Conservation (phyloP, 2,329 filamentous ascomycete genomes). For the Xylaria sp. region DNA sequence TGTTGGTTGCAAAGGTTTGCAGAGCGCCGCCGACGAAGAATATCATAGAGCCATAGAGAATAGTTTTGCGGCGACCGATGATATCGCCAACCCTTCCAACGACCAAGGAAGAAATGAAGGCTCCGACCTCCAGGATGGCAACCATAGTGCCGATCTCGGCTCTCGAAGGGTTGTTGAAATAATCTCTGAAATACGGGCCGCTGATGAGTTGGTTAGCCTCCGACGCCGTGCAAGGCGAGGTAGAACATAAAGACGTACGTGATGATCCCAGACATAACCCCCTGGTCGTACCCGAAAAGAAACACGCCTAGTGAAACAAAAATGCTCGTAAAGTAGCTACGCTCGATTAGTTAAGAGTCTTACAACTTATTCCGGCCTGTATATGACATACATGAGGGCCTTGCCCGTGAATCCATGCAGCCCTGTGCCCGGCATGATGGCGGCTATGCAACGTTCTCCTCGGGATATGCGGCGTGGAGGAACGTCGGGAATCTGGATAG, state of each 20-base stretch:
- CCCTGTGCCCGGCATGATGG: conserved; percentile 84
- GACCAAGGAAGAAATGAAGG: conserved; percentile 84
- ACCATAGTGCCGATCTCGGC: conserved; percentile 97
- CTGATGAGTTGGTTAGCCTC: conserved; percentile 51
- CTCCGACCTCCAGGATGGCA: conserved; percentile 92
- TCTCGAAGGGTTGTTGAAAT: conserved; percentile 86
- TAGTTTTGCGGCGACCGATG: conserved; percentile 86
- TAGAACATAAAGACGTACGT: conserved; percentile 54
- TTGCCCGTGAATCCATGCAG: conserved; percentile 94
- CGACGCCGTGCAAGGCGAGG: neutral
- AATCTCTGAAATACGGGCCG: conserved; percentile 85
- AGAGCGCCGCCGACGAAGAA: conserved; percentile 85
- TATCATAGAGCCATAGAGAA: conserved; percentile 89
- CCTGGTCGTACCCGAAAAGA: conserved; percentile 88
- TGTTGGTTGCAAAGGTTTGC: conserved; percentile 80
- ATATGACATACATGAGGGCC: conserved; percentile 75
- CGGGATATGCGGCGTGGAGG: conserved; percentile 66
- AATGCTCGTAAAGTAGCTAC: conserved; percentile 91
- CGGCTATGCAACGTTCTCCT: conserved; percentile 73
- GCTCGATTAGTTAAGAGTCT: conserved; percentile 25
- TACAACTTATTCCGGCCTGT: neutral
- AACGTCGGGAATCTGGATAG: conserved; percentile 80
- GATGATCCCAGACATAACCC: conserved; percentile 80
- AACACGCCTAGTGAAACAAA: conserved; percentile 88
- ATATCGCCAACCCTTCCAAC: conserved; percentile 91